Percentiles rank a stretch among this genome's conserved stretches.
Evolutionary conservation across 306 rosid genomes (phyloP).

Genomic region (Ziziphus jujuba): DNA sequence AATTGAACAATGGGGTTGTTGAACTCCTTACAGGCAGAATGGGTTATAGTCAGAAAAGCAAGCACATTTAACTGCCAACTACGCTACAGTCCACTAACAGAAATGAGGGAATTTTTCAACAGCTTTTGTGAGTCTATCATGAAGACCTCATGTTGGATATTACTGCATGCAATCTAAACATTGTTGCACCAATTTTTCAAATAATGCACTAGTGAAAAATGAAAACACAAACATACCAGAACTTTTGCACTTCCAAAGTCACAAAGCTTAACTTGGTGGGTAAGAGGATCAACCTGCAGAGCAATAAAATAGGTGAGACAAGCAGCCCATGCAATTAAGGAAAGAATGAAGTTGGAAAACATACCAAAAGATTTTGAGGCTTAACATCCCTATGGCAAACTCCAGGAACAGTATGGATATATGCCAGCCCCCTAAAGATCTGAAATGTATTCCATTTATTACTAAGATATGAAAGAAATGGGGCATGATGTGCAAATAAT

Average conservation of each 20-base stretch:
- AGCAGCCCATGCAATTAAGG: constrained; percentile 2
- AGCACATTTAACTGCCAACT: not conserved
- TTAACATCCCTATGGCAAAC: constrained; percentile 94
- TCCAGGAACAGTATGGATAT: constrained; percentile 87
- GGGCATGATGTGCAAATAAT: constrained; percentile 1
- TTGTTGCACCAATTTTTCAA: not conserved
- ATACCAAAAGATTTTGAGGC: constrained; percentile 92
- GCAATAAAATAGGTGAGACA: constrained; percentile 13
- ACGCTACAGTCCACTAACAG: not conserved
- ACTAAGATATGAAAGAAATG: constrained; percentile 11
- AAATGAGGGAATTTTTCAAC: not conserved
- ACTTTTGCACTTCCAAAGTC: constrained; percentile 98
- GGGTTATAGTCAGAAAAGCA: constrained; percentile 2
- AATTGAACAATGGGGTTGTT: not conserved
- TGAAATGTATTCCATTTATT: constrained; percentile 32
- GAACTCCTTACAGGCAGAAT: not conserved
- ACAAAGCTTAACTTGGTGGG: constrained; percentile 93
- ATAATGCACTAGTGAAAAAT: constrained; percentile 8
- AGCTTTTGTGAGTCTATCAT: no score
- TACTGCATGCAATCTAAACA: not conserved
- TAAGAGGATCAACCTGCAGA: constrained; percentile 79
- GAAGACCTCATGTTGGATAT: no score
- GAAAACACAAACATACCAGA: constrained; percentile 52
- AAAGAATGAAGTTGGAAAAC: constrained; percentile 24
- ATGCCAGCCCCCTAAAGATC: constrained; percentile 93